Evolutionary conservation across 2,329 filamentous ascomycete species (phyloP), one percentile per base, ranked within the genome.

Genomic region (Ascochyta pisi): DNA sequence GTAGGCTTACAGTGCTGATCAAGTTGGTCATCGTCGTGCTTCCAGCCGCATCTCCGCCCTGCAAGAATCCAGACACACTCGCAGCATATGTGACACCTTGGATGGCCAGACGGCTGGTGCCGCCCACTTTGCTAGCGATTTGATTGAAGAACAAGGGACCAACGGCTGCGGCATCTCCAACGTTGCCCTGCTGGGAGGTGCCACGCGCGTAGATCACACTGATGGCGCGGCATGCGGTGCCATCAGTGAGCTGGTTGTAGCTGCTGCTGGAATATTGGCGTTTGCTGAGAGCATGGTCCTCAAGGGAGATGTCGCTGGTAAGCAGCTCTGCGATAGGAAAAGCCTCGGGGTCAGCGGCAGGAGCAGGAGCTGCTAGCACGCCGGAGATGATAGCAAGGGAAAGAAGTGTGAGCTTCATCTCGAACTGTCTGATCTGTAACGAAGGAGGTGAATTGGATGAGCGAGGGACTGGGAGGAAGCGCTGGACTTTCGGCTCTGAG

Each of bases 151-250:
- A 79, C 1, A 78, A 74, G 2, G 82, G 82, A 0, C 64, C 64
- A n/a, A 60, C 65, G 1, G 83, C 81, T 6, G 77, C 75, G 9
- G 77, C 51, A 41, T 63, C 66, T 22, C 83, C 83, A 9, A 85
- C 78, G 60, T 83, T 84, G 49, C 81, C 82, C 1, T 63, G 47
- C 69, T 84, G 81, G 7, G 74, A 77, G 10, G 83, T 84, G 4
- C 83, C 83, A n/a, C 83, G 78, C 23, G 83, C 83, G 62, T 81
- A 85, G 65, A 85, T 81, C 50, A 85, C 68, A 13, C 81, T 84
- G 45, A 82, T 74, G 19, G 71, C 63, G 19, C 76, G 77, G 70
- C 79, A 82, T 24, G 58, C 54, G 13, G 63, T 65, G 31, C 61
- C 61, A 57, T 66, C 57, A 16, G 60, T 67, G 33, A 68, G 58